A percentile compares a stretch with the other conserved stretches of the same genome.
Conservation (phyloP, 495 filamentous ascomycete species). For the Penicillium cataractarum region DNA sequence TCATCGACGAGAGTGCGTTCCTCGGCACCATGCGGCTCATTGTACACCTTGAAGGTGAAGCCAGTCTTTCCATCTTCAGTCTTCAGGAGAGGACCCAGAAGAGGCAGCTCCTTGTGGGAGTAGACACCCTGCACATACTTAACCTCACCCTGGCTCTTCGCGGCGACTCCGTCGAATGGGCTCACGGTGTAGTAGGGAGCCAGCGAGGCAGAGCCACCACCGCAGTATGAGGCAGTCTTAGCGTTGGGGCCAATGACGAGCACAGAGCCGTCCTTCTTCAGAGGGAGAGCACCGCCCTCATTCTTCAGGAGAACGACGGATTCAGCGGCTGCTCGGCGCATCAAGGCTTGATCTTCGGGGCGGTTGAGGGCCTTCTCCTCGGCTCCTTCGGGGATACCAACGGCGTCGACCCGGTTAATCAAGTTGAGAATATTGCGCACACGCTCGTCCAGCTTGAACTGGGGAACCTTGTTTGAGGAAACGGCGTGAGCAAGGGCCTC, state of each 20-base stretch:
- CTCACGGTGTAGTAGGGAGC: slow-evolving; percentile 73
- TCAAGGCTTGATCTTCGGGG: slow-evolving; percentile 60
- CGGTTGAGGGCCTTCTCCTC: slow-evolving; percentile 62
- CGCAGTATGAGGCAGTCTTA: slow-evolving; percentile 70
- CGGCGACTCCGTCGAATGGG: slow-evolving; percentile 62
- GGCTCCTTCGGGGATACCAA: slow-evolving; percentile 59
- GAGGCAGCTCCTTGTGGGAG: slow-evolving; percentile 58
- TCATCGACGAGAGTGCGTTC: slow-evolving; percentile 52
- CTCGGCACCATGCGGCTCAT: slow-evolving; percentile 46
- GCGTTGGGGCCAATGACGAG: slow-evolving; percentile 82
- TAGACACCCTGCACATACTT: slow-evolving; percentile 53
- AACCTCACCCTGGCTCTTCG: slow-evolving; percentile 45
- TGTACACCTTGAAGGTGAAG: slow-evolving; percentile 58
- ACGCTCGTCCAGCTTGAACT: slow-evolving; percentile 57
- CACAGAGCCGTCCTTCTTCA: slow-evolving; percentile 59
- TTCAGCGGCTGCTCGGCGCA: slow-evolving; percentile 64
- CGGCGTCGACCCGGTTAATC: slow-evolving; percentile 62
- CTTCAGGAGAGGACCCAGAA: slow-evolving; percentile 50
- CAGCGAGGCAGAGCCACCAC: slow-evolving; percentile 75
- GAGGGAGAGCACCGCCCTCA: slow-evolving; percentile 60
- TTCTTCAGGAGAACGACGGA: slow-evolving; percentile 78
- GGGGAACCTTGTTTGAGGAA: slow-evolving; percentile 55
- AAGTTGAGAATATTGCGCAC: slow-evolving; percentile 64
- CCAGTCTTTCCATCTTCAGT: slow-evolving; percentile 50
- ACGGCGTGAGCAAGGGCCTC: slow-evolving; percentile 59